Base-by-base conservation (phyloP, 768 basidiomycete species). In the Gymnopilus dilepis region DNA sequence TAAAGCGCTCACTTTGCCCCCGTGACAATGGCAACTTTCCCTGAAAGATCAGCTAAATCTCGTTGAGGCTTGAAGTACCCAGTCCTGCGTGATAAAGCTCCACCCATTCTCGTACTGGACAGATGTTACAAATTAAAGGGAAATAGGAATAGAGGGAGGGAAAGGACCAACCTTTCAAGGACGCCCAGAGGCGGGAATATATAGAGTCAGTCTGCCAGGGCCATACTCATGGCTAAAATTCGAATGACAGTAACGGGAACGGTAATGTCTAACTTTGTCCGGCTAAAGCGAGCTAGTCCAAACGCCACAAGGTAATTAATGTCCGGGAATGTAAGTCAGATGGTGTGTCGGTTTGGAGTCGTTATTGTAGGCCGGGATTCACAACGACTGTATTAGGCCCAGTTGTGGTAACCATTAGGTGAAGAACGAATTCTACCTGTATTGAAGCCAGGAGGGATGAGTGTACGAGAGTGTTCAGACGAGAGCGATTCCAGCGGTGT, bases 1-100 rank as follows among this genome's bases (percentile, higher is more conserved):
- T 56, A n/a, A n/a, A n/a, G 24, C 42, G 31, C 78, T 65, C 57
- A 84, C 82, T 84, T 86, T 47, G 78, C 83, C 8, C 85, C 85
- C 0, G 84, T 86, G n/a, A 87, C 80, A 28, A 85, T 67, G 40
- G 73, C 65, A 24, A 86, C 82, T 69, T 84, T 84, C 13, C 79
- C 82, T 0, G 66, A 69, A 8, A 83, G 72, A 61, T 82, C 77
- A 11, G 75, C 74, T 24, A 85, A 62, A 60, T 82, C 81, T 2
- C 55, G 72, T 0, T 66, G 45, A n/a, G 72, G 67, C 40, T 68
- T 56, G 69, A 81, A 83, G 43, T 56, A 58, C 22, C 58, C 53
- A 7, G 60, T 60, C 37, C 51, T 59, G 31, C 47, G 60, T 8
- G 56, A 56, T 22, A 65, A 53, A 62, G 26, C 34, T 22, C 56